Evolutionary conservation across 2,329 filamentous ascomycete genomes (phyloP).

Genomic region (Fusarium ramigenum): DNA sequence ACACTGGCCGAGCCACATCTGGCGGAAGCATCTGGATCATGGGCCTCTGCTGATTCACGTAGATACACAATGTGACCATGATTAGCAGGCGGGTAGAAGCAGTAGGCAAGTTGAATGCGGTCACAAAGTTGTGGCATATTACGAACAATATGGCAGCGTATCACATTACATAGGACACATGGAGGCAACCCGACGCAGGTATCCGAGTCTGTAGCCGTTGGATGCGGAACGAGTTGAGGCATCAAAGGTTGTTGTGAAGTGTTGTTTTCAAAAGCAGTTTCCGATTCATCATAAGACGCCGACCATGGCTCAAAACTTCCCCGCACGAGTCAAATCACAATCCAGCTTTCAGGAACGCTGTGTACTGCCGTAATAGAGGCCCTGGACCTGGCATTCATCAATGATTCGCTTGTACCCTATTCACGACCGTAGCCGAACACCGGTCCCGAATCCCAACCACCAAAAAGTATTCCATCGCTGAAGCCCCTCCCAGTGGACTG

Average conservation of each 20-base stretch:
- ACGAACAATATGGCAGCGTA: background rate
- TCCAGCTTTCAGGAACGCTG: constrained; percentile 39
- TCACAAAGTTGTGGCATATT: background rate
- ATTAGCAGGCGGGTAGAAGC: background rate
- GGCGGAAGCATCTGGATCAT: background rate
- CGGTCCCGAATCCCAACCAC: constrained; percentile 39
- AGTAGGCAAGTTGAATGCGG: background rate
- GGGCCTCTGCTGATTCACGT: background rate
- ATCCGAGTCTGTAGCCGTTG: background rate
- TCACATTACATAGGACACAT: constrained; percentile 13
- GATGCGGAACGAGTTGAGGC: constrained; percentile 6
- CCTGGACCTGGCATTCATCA: constrained; percentile 44
- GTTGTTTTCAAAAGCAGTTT: constrained; percentile 43
- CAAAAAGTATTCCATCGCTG: constrained; percentile 39
- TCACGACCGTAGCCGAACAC: constrained; percentile 33
- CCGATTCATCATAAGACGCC: constrained; percentile 45
- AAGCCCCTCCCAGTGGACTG: constrained; percentile 38
- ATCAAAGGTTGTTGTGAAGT: constrained; percentile 28
- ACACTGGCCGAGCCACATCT: background rate
- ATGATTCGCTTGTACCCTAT: constrained; percentile 45
- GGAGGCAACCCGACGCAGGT: constrained; percentile 6
- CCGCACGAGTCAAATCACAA: constrained; percentile 45
- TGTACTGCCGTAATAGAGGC: constrained; percentile 44
- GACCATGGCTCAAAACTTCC: constrained; percentile 44
- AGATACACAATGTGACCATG: background rate